Evolutionary conservation across 208 protist genomes (phyloP).

Genomic region (Lotmaria passim): DNA sequence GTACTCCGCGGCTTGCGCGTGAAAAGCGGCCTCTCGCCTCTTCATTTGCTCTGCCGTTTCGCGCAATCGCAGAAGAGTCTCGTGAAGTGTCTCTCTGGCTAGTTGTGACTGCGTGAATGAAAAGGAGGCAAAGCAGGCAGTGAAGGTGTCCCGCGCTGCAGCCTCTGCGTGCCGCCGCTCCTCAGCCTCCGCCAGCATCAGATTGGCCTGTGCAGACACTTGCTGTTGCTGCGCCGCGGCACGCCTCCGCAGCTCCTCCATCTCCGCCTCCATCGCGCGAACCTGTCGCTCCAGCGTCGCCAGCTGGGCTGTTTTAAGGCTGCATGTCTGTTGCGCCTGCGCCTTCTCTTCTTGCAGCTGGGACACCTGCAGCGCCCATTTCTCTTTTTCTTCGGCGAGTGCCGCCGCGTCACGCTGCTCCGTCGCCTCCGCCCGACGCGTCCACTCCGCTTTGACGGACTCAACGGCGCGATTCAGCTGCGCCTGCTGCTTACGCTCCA

Average conservation of each 20-base stretch:
- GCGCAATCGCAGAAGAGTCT: neutral
- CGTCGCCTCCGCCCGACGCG: conserved; percentile 8
- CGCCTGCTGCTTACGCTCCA: conserved; percentile 49
- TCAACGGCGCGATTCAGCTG: conserved; percentile 36
- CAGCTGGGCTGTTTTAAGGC: conserved; percentile 24
- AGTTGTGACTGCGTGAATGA: neutral
- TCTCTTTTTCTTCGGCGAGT: neutral
- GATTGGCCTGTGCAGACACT: neutral
- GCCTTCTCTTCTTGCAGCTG: conserved; percentile 12
- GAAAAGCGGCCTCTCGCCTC: conserved; percentile 20
- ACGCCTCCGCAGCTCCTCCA: conserved; percentile 12
- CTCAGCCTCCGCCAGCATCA: conserved; percentile 20
- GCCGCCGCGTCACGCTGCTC: conserved; percentile 12
- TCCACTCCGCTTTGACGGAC: conserved; percentile 27
- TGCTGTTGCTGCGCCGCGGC: conserved; percentile 7
- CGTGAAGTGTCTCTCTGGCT: neutral
- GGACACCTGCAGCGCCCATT: conserved; percentile 4
- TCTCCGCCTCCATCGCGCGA: conserved; percentile 21
- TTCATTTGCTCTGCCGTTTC: conserved; percentile 2
- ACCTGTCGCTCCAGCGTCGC: conserved; percentile 28
- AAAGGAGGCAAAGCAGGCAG: neutral
- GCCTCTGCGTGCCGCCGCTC: conserved; percentile 2
- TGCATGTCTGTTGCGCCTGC: conserved; percentile 20
- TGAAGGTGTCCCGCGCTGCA: neutral
- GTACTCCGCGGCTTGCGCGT: conserved; percentile 30